phyloP scores from a whole-genome alignment of 2,329 filamentous ascomycete genomes.

The Cercospora berteroae region DNA sequence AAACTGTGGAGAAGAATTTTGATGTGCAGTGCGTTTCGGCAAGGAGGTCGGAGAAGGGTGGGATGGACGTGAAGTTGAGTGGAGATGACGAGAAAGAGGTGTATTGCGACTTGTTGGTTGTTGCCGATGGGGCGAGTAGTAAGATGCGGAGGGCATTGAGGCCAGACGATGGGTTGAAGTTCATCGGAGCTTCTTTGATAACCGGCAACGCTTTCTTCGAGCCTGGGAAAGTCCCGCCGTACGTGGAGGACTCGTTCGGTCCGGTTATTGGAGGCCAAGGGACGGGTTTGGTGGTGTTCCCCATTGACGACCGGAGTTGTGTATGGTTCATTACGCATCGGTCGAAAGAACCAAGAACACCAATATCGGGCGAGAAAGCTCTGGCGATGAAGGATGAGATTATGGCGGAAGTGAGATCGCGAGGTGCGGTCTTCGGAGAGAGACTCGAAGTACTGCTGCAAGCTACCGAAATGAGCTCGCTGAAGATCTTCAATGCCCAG shows the following conservation, averaged over 20 bases:
- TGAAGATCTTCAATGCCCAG: constrained; percentile 44
- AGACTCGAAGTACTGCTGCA: constrained; percentile 44
- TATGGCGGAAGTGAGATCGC: background rate
- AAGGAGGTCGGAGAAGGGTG: background rate
- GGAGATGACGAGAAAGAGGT: constrained; percentile 2
- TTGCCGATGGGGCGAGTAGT: constrained; percentile 23
- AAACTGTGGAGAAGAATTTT: background rate
- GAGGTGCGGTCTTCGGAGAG: background rate
- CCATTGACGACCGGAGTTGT: constrained; percentile 43
- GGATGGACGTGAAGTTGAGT: background rate
- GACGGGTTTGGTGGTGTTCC: constrained; percentile 47
- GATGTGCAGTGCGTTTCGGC: background rate
- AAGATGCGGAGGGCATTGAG: constrained; percentile 12
- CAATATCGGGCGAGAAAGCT: background rate
- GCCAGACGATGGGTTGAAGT: constrained; percentile 12
- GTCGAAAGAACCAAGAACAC: background rate
- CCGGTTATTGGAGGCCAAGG: constrained; percentile 34
- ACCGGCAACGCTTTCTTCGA: constrained; percentile 13
- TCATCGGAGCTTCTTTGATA: constrained; percentile 14
- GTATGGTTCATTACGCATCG: constrained; percentile 43
- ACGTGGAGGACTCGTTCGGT: constrained; percentile 22
- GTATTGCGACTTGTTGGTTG: constrained; percentile 22
- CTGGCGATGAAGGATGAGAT: background rate
- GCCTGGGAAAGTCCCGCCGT: constrained; percentile 9
- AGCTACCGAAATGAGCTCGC: constrained; percentile 41